Conservation (phyloP, 352 stramenopile species). For the Phytophthora foliorum region DNA sequence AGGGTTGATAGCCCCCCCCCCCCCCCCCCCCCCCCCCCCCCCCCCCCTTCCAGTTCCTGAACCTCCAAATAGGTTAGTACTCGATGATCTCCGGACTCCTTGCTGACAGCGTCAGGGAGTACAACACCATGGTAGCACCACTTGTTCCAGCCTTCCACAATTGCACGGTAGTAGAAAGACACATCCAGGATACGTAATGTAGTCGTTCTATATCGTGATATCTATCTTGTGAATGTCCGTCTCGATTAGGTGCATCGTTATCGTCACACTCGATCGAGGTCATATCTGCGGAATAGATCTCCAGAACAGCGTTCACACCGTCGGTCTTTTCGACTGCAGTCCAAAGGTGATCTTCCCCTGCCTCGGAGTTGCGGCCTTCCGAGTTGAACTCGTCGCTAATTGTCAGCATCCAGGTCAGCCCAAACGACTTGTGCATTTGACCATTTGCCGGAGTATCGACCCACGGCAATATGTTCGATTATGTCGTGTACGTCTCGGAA, state of each 20-base stretch:
- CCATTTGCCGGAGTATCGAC: slow-evolving; percentile 47
- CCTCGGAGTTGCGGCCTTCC: slow-evolving; percentile 80
- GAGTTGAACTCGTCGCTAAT: slow-evolving; percentile 51
- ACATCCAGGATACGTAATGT: slow-evolving; percentile 30
- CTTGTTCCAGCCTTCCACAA: slow-evolving; percentile 55
- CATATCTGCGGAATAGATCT: slow-evolving; percentile 41
- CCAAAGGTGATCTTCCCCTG: slow-evolving; percentile 91
- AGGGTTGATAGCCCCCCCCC: too few relatives aligned
- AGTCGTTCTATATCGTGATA: slow-evolving; percentile 64
- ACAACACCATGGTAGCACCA: slow-evolving; percentile 92
- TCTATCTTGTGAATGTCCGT: slow-evolving; percentile 46
- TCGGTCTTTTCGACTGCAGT: slow-evolving; percentile 56
- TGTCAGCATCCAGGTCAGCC: slow-evolving; percentile 58
- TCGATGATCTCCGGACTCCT: slow-evolving; percentile 32
- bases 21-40: too few relatives aligned
- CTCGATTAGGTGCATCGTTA: slow-evolving; percentile 48
- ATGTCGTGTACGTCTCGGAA: slow-evolving; percentile 15
- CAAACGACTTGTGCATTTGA: slow-evolving; percentile 46
- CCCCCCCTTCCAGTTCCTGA: too few relatives aligned
- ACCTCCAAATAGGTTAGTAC: slow-evolving; percentile 63
- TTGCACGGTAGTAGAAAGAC: slow-evolving; percentile 49
- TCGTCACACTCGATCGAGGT: slow-evolving; percentile 36
- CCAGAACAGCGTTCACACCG: slow-evolving; percentile 29
- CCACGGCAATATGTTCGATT: slow-evolving; percentile 58
- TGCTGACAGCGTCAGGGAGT: slow-evolving; percentile 82